A percentile compares a stretch with the other conserved stretches of the same genome.
phyloP scores from a whole-genome alignment of 2,329 filamentous ascomycete genomes.

The Aspergillus intermedius region DNA sequence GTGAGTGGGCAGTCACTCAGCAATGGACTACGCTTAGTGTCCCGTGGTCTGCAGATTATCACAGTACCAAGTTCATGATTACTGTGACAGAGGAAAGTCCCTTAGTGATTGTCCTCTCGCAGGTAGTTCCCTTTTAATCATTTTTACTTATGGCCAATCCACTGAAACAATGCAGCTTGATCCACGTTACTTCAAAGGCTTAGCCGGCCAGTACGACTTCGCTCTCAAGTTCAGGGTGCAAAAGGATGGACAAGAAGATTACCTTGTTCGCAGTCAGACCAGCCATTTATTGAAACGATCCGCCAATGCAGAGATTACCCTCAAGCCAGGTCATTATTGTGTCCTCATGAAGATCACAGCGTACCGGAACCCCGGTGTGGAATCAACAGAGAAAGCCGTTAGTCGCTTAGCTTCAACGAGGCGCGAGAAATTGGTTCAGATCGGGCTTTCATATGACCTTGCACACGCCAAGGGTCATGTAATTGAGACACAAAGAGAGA shows the following conservation, averaged over 20 bases:
- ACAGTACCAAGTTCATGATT: conserved; percentile 54
- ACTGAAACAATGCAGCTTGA: conserved; percentile 41
- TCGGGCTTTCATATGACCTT: conserved; percentile 42
- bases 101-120: conserved; percentile 53
- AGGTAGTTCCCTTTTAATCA: conserved; percentile 26
- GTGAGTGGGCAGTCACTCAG: conserved; percentile 55
- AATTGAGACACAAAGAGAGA: conserved; percentile 33
- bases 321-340: conserved; percentile 68
- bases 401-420: conserved; percentile 54
- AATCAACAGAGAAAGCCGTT: conserved; percentile 61
- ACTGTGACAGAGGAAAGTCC: conserved; percentile 47
- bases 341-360: conserved; percentile 71
- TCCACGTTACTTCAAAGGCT: conserved; percentile 53
- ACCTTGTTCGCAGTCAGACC: conserved; percentile 51
- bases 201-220: conserved; percentile 53
- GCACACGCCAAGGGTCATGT: conserved; percentile 41
- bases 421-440: conserved; percentile 62
- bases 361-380: conserved; percentile 45
- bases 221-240: conserved; percentile 54
- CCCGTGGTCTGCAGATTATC: conserved; percentile 56
- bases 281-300: conserved; percentile 62
- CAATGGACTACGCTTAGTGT: conserved; percentile 57
- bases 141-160: too few species aligned
- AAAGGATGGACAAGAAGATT: conserved; percentile 54
- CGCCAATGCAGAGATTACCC: conserved; percentile 67